Conservation (phyloP, 2,329 filamentous ascomycete genomes). For the Ophidiomyces ophidiicola region DNA sequence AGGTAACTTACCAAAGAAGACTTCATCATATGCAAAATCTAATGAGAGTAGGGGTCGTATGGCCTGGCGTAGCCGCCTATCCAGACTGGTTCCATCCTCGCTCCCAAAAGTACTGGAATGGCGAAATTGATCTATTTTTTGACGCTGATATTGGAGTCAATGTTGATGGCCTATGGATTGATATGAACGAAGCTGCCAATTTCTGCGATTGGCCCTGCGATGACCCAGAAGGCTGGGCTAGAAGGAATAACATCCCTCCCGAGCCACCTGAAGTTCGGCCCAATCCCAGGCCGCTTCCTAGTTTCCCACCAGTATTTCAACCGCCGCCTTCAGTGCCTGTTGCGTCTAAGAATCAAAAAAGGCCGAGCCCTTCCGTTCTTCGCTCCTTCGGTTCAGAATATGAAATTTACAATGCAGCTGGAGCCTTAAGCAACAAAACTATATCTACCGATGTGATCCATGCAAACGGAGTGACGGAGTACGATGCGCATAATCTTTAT, state of each 20-base stretch:
- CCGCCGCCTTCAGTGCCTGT: slow-evolving; percentile 26
- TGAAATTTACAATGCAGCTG: slow-evolving; percentile 46
- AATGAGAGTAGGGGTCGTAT: slow-evolving; percentile 47
- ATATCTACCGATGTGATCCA: slow-evolving; percentile 52
- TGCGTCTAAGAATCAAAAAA: slow-evolving; percentile 23
- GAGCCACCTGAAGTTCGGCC: slow-evolving; percentile 46
- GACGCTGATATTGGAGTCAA: slow-evolving; percentile 48
- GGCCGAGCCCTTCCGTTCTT: slow-evolving; percentile 46
- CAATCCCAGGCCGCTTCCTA: slow-evolving; percentile 49
- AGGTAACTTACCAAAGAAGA: slow-evolving; percentile 16
- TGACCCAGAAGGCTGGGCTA: slow-evolving; percentile 39
- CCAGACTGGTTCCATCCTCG: slow-evolving; percentile 59
- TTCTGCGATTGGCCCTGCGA: slow-evolving; percentile 40
- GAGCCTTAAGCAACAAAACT: slow-evolving; percentile 39
- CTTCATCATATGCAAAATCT: not conserved
- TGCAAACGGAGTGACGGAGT: slow-evolving; percentile 49
- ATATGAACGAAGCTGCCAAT: slow-evolving; percentile 44
- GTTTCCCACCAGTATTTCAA: slow-evolving; percentile 52
- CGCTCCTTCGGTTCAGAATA: slow-evolving; percentile 51
- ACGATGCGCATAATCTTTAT: slow-evolving; percentile 60
- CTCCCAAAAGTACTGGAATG: slow-evolving; percentile 51
- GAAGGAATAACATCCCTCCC: slow-evolving; percentile 36
- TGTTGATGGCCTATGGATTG: slow-evolving; percentile 61
- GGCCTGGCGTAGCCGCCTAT: slow-evolving; percentile 57
- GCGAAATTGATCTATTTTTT: slow-evolving; percentile 52